A percentile compares a stretch with the other conserved stretches of the same genome.
phyloP scores from a whole-genome alignment of 306 rosid genomes.

The Sicyos baderoa region DNA sequence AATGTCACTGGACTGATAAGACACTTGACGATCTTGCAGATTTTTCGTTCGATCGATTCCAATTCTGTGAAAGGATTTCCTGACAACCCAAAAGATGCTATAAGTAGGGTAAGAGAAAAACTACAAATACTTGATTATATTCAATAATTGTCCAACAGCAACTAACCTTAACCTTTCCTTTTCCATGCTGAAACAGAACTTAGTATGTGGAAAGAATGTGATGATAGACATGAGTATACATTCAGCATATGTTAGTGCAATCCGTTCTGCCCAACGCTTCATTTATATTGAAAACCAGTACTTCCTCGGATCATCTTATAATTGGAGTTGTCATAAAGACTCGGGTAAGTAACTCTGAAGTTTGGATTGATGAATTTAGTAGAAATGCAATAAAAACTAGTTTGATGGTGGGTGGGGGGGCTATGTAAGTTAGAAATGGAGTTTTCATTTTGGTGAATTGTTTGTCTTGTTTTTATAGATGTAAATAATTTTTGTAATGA shows the following conservation, averaged over 20 bases:
- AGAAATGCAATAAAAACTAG: too few species aligned
- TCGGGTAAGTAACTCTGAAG: conserved; percentile 39
- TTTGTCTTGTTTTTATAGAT: too few species aligned
- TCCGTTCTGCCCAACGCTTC: conserved; percentile 63
- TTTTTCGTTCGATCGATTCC: conserved; percentile 81
- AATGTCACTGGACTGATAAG: too few species aligned
- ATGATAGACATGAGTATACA: conserved; percentile 82
- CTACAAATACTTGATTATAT: background rate
- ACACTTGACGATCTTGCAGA: conserved; percentile 32
- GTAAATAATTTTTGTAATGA: too few species aligned
- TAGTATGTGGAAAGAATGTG: conserved; percentile 72
- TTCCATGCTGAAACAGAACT: conserved; percentile 42
- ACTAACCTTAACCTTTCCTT: background rate
- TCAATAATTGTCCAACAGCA: background rate
- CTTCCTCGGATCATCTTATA: conserved; percentile 74
- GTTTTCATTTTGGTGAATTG: too few species aligned
- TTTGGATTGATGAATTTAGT: too few species aligned
- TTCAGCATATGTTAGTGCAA: conserved; percentile 70
- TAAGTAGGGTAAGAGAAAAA: conserved; percentile 38
- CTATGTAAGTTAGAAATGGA: too few species aligned
- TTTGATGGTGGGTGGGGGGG: too few species aligned
- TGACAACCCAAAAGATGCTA: conserved; percentile 47
- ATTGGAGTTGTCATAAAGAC: conserved; percentile 55
- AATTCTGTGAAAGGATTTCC: conserved; percentile 79
- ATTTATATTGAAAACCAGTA: conserved; percentile 27